Evolutionary conservation across 805 yeast species (phyloP).

Genomic region (Cyberlindnera saturnus): DNA sequence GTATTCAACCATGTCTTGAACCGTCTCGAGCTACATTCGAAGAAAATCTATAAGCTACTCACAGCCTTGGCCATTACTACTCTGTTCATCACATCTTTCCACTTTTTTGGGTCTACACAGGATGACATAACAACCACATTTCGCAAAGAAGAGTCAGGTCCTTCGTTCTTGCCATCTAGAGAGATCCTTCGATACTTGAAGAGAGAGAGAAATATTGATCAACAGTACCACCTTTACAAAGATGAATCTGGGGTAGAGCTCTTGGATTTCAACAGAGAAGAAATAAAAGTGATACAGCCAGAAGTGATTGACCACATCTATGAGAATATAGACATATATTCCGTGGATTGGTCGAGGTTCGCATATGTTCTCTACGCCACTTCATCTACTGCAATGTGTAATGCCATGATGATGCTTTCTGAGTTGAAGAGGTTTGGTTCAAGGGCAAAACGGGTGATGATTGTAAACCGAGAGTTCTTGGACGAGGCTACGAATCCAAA

Average conservation of each 20-base stretch:
- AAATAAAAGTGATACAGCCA: constrained; percentile 19
- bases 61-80: no score
- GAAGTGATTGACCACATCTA: constrained; percentile 20
- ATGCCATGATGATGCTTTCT: constrained; percentile 43
- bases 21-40: no score
- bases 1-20: no score
- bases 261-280: constrained; percentile 18
- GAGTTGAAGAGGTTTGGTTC: constrained; percentile 33
- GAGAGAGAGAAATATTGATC: background rate
- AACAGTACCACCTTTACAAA: background rate
- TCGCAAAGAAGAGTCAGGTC: no score
- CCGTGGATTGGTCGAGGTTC: constrained; percentile 35
- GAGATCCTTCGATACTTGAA: constrained; percentile 2
- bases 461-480: constrained; percentile 30
- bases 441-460: constrained; percentile 40
- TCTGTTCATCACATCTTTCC: no score
- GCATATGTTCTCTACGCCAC: constrained; percentile 65
- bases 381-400: constrained; percentile 41
- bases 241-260: constrained; percentile 2
- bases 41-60: no score
- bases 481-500: constrained; percentile 13
- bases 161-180: no score
- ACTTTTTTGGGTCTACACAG: no score
- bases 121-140: no score
- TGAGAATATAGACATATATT: constrained; percentile 11